Percentiles rank a stretch among this genome's conserved stretches.
phyloP scores from a whole-genome alignment of 352 stramenopile genomes.

The Pythium aristosporum region DNA sequence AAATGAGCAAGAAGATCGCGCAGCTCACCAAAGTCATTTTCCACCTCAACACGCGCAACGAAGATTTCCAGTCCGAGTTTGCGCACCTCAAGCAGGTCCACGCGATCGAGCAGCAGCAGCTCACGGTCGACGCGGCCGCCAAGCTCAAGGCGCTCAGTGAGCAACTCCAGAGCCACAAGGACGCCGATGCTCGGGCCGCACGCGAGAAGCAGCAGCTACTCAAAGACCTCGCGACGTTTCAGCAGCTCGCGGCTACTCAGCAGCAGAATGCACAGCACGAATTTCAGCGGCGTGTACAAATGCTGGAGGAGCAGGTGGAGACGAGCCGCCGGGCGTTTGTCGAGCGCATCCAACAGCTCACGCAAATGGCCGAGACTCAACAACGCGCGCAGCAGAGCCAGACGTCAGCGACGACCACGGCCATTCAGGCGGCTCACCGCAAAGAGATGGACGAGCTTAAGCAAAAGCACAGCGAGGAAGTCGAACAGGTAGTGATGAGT shows the following conservation, averaged over 20 bases:
- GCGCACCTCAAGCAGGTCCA: constrained; percentile 42
- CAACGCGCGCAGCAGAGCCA: constrained; percentile 27
- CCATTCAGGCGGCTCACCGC: constrained; percentile 20
- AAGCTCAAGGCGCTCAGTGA: constrained; percentile 53
- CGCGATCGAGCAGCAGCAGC: constrained; percentile 36
- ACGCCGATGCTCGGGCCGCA: constrained; percentile 34
- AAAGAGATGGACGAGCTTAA: constrained; percentile 31
- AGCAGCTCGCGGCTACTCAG: constrained; percentile 26
- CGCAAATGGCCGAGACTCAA: constrained; percentile 31
- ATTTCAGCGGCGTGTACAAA: constrained; percentile 46
- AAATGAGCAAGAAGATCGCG: constrained; percentile 95
- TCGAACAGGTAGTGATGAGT: constrained; percentile 61
- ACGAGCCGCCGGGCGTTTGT: constrained; percentile 40
- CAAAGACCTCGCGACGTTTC: constrained; percentile 35
- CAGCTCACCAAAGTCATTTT: constrained; percentile 95
- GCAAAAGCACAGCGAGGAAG: constrained; percentile 51
- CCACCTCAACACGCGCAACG: constrained; percentile 93
- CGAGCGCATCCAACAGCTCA: constrained; percentile 41
- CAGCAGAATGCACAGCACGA: constrained; percentile 23
- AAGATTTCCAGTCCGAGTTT: constrained; percentile 84
- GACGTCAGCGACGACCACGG: constrained; percentile 5
- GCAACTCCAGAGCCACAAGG: constrained; percentile 37
- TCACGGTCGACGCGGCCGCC: constrained; percentile 51
- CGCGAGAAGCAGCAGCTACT: constrained; percentile 42
- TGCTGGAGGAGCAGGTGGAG: constrained; percentile 45